Evolutionary conservation across 371 early-diverging fungal genomes (phyloP).

Genomic region (Parasitella parasitica): DNA sequence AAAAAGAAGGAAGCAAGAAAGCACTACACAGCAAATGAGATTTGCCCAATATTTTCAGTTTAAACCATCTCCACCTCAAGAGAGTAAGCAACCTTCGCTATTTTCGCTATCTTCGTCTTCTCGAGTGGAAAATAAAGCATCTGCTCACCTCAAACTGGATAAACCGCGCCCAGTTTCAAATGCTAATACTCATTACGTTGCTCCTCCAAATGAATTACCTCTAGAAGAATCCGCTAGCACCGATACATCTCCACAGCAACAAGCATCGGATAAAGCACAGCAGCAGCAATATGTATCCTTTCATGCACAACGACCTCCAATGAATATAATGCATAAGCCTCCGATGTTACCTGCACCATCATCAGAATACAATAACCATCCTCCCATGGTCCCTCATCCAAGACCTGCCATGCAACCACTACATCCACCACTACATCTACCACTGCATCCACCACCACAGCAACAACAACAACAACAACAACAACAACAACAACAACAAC

Average conservation of each 20-base stretch:
- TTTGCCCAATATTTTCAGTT: background rate
- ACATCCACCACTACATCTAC: background rate
- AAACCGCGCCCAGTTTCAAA: background rate
- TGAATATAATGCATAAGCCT: background rate
- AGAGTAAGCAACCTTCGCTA: background rate
- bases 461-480: background rate
- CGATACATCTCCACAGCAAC: background rate
- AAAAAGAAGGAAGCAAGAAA: background rate
- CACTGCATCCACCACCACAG: background rate
- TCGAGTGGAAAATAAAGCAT: background rate
- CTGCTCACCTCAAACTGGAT: background rate
- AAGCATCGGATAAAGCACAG: background rate
- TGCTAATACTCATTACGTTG: background rate
- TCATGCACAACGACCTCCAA: background rate
- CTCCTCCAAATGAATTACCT: background rate
- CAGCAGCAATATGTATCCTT: background rate
- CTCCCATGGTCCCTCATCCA: background rate
- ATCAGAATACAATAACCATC: background rate
- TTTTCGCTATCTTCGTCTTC: background rate
- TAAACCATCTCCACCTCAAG: background rate
- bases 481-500: background rate
- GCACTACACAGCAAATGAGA: background rate
- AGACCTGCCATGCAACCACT: background rate
- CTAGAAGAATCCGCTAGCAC: background rate
- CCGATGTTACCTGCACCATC: background rate